Conservation (phyloP, 108 stramenopile species). For the Cyclotella choctawhatcheeana region DNA sequence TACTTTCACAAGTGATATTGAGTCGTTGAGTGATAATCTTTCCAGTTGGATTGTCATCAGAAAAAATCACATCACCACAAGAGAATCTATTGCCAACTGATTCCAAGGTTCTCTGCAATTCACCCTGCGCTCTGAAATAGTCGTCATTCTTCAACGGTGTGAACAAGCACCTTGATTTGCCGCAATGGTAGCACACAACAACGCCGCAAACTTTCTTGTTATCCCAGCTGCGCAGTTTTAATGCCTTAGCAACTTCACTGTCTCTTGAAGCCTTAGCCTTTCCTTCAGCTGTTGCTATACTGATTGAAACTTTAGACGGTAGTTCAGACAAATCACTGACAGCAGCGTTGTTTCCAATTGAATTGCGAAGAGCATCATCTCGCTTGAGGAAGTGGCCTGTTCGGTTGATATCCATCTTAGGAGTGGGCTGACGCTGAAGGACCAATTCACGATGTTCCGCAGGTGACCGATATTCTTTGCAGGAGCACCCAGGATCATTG, state of each 20-base stretch:
- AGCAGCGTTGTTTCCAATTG: neutral
- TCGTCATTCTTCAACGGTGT: neutral
- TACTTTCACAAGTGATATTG: conserved; percentile 8
- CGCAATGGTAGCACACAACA: neutral
- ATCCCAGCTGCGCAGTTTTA: conserved; percentile 2
- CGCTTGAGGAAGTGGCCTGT: neutral
- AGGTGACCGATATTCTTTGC: neutral
- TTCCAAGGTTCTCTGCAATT: neutral
- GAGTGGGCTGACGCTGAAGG: conserved; percentile 1
- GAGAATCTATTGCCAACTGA: neutral
- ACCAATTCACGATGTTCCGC: neutral
- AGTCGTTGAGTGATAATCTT: neutral
- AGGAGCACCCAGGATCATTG: neutral
- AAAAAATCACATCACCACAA: conserved; percentile 8
- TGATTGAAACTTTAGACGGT: neutral
- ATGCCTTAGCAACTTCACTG: neutral
- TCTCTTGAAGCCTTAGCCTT: neutral
- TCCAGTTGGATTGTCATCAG: neutral
- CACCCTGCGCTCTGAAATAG: neutral
- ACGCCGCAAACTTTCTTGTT: neutral
- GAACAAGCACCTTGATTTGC: conserved; percentile 1
- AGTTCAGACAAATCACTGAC: conserved; percentile 4
- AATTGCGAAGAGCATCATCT: neutral
- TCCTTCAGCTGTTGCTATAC: neutral
- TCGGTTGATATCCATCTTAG: neutral